Conservation (phyloP, 2,329 filamentous ascomycete genomes). For the Penicillium sp. region DNA sequence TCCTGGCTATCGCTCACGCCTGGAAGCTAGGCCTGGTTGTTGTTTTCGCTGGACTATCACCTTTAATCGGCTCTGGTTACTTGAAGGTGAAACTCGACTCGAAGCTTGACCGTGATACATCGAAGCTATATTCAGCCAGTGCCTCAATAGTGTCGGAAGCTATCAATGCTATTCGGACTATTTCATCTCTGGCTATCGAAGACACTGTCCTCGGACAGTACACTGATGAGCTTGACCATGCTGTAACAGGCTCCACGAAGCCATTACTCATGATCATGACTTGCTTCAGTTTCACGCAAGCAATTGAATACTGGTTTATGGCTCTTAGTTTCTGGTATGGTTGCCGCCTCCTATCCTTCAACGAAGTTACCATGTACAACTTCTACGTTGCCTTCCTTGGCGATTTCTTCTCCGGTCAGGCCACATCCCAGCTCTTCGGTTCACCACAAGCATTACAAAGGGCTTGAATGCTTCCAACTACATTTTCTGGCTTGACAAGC, state of each 20-base stretch:
- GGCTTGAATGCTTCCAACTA: slow-evolving; percentile 81
- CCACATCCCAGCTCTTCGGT: slow-evolving; percentile 85
- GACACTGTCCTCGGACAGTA: slow-evolving; percentile 77
- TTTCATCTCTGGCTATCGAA: slow-evolving; percentile 88
- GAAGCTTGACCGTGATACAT: slow-evolving; percentile 77
- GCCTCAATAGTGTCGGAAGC: slow-evolving; percentile 80
- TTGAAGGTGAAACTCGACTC: slow-evolving; percentile 66
- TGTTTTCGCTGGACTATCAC: slow-evolving; percentile 52
- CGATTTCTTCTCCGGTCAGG: slow-evolving; percentile 89
- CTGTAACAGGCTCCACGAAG: slow-evolving; percentile 27
- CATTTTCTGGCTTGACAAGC: slow-evolving; percentile 82
- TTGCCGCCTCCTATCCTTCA: slow-evolving; percentile 71
- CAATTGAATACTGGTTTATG: slow-evolving; percentile 79
- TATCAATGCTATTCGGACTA: slow-evolving; percentile 89
- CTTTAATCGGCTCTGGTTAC: slow-evolving; percentile 54
- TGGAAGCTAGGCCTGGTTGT: slow-evolving; percentile 59
- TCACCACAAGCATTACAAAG: slow-evolving; percentile 91
- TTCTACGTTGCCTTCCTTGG: slow-evolving; percentile 92
- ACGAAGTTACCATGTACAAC: slow-evolving; percentile 77
- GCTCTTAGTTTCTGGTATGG: slow-evolving; percentile 95
- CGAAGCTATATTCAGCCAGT: slow-evolving; percentile 76
- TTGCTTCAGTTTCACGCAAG: slow-evolving; percentile 78
- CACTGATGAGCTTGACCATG: slow-evolving; percentile 63
- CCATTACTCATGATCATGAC: slow-evolving; percentile 70
- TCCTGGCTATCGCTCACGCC: slow-evolving; percentile 53